Conservation (phyloP, 2,329 filamentous ascomycete species). For the Zymoseptoria crescenta region DNA sequence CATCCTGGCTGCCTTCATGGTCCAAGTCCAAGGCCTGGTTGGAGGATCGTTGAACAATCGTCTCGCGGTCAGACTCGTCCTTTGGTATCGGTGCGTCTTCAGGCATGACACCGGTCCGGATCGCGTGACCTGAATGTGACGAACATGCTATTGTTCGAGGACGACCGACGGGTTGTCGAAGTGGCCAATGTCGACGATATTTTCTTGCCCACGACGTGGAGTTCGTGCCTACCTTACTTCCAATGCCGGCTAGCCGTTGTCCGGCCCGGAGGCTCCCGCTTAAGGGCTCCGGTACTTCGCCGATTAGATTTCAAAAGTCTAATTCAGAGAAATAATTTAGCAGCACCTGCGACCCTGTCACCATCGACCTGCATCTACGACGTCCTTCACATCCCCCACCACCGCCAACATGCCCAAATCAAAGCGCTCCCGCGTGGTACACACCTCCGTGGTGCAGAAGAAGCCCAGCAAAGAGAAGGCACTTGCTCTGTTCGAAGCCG, state of each 20-base stretch:
- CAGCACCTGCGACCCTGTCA: background rate
- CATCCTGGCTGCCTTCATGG: background rate
- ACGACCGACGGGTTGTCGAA: background rate
- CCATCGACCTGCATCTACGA: background rate
- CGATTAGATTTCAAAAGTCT: too few species aligned
- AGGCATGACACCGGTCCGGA: background rate
- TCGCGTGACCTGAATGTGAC: background rate
- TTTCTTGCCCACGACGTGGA: background rate
- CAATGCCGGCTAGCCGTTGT: too few species aligned
- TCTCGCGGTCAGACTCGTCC: background rate
- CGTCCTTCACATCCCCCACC: background rate
- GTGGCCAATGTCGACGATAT: background rate
- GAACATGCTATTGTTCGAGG: background rate
- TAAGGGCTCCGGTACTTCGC: too few species aligned
- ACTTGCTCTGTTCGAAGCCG: slow-evolving; percentile 77
- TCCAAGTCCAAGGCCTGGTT: background rate
- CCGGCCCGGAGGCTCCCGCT: too few species aligned
- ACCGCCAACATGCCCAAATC: slow-evolving; percentile 78
- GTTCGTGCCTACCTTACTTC: too few species aligned
- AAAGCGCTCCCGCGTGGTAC: slow-evolving; percentile 80
- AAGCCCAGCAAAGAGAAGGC: slow-evolving; percentile 81
- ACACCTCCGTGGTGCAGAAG: slow-evolving; percentile 85
- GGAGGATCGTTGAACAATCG: background rate
- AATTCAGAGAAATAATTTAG: background rate
- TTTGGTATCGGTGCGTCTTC: background rate